A percentile compares a stretch with the other conserved stretches of the same genome.
phyloP scores from a whole-genome alignment of 228 moss, liverwort and hornwort species.

The Sphagnum fallax region DNA sequence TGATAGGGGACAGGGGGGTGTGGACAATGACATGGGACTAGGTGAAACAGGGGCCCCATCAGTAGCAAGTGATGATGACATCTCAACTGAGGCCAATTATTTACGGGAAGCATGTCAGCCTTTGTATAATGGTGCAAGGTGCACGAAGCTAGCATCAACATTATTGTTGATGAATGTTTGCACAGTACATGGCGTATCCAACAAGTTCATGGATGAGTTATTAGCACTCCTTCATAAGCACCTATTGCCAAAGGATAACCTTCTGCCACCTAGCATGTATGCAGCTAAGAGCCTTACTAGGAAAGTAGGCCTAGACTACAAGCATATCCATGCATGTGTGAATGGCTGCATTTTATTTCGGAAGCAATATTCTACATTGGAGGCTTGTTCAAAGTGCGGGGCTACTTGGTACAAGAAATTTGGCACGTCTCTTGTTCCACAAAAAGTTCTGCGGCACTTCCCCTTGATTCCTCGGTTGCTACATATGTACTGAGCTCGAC shows the following conservation, averaged over 20 bases:
- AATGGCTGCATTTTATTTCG: not conserved
- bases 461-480: not conserved
- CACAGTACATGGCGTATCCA: not conserved
- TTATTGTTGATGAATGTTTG: not conserved
- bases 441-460: not conserved
- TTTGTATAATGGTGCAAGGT: not conserved
- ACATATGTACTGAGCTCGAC: not conserved
- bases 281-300: not conserved
- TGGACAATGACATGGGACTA: not conserved
- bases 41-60: not conserved
- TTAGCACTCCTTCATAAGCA: not conserved
- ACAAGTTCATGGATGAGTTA: not conserved
- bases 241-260: not conserved
- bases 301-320: not conserved
- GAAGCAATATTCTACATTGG: not conserved
- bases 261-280: not conserved
- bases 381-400: not conserved
- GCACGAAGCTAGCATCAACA: not conserved
- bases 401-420: not conserved
- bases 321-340: not conserved
- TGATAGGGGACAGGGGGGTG: not conserved
- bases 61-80: not conserved
- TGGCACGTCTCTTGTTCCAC: not conserved
- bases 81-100: not conserved
- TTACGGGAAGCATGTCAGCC: not conserved